A percentile compares a stretch with the other conserved stretches of the same genome.
phyloP scores from a whole-genome alignment of 2,329 filamentous ascomycete genomes.

The Zymoseptoria passerinii region DNA sequence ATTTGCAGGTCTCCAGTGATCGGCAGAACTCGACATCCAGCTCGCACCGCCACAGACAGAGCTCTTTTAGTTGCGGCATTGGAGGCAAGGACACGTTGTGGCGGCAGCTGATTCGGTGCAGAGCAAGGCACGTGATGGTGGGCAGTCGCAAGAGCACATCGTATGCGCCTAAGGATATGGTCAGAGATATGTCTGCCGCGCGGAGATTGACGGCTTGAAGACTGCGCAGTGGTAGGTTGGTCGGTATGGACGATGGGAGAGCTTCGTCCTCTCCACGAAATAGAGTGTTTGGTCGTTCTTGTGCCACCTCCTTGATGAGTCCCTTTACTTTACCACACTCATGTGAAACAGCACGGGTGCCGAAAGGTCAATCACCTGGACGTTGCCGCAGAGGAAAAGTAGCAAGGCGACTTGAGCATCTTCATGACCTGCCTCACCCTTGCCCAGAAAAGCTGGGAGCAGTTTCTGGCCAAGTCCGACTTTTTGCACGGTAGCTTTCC shows the following conservation, averaged over 20 bases:
- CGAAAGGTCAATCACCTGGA: not conserved
- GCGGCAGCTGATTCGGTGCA: not conserved
- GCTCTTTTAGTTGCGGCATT: not conserved
- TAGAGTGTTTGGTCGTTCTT: not conserved
- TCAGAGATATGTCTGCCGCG: not conserved
- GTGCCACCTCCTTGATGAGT: not conserved
- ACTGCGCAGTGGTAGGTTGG: not conserved
- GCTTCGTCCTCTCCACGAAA: not conserved
- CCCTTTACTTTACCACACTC: not conserved
- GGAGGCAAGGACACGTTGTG: not conserved
- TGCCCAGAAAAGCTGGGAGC: not conserved
- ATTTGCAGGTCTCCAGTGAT: not conserved
- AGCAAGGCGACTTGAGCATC: not conserved
- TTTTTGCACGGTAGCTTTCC: not conserved
- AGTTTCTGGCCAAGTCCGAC: not conserved
- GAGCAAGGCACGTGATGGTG: not conserved
- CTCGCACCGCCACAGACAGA: not conserved
- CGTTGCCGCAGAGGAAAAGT: not conserved
- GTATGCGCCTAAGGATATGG: not conserved
- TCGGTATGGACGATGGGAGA: not conserved
- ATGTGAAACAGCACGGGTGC: not conserved
- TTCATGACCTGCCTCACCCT: not conserved
- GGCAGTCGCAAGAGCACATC: not conserved
- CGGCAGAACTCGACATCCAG: not conserved
- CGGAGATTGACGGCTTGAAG: not conserved